Conservation (phyloP, 345 rosid species). For the Pistacia vera region DNA sequence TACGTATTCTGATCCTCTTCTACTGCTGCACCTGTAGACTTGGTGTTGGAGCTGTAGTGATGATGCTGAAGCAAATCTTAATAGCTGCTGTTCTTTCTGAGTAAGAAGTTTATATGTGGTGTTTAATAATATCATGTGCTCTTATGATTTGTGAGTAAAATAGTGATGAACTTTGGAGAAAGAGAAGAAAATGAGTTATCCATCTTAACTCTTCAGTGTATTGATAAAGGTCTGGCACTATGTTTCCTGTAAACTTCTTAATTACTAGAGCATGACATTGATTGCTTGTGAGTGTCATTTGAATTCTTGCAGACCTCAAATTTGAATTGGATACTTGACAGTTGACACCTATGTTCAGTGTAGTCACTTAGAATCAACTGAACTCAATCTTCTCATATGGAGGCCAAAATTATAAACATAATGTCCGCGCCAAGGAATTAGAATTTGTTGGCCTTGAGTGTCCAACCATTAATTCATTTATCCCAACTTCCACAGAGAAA, state of each 20-base stretch:
- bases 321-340: background rate
- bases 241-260: slow-evolving; percentile 23
- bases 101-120: slow-evolving; percentile 30
- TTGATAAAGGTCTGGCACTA: slow-evolving; percentile 33
- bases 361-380: background rate
- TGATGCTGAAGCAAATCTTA: slow-evolving; percentile 15
- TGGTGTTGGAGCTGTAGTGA: slow-evolving; percentile 89
- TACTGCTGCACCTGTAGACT: slow-evolving; percentile 51
- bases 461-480: background rate
- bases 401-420: background rate
- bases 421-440: slow-evolving; percentile 7
- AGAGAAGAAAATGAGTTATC: slow-evolving; percentile 25
- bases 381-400: background rate
- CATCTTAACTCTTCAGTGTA: slow-evolving; percentile 31
- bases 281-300: slow-evolving; percentile 8
- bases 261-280: slow-evolving; percentile 9
- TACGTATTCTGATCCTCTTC: slow-evolving; percentile 26
- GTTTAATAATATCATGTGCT: slow-evolving; percentile 34
- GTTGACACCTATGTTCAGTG: background rate
- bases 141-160: slow-evolving; percentile 35
- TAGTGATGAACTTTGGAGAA: slow-evolving; percentile 22
- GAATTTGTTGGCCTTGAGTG: background rate
- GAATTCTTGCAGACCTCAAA: slow-evolving; percentile 8
- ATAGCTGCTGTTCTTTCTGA: slow-evolving; percentile 8
- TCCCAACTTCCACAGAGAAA: slow-evolving; percentile 1